Evolutionary conservation across 2,329 filamentous ascomycete species (phyloP).

Genomic region (Lecanicillium sp.): DNA sequence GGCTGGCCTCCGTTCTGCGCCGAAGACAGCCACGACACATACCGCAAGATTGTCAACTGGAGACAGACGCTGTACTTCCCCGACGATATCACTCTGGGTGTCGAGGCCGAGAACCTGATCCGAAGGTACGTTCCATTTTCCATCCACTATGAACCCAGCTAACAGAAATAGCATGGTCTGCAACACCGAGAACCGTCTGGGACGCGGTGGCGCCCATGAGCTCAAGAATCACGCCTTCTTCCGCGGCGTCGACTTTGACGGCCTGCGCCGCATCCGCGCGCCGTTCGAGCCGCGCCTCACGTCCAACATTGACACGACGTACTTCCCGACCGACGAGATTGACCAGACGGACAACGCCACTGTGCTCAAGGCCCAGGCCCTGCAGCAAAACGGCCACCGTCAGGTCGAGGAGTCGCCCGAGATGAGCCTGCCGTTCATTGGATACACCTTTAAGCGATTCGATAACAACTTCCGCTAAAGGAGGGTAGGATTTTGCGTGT

Average conservation of each 20-base stretch:
- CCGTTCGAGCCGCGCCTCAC: constrained; percentile 93
- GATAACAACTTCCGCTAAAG: constrained; percentile 60
- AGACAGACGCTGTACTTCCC: constrained; percentile 93
- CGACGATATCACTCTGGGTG: constrained; percentile 82
- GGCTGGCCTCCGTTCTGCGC: constrained; percentile 99
- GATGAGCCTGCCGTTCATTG: constrained; percentile 78
- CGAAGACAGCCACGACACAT: constrained; percentile 94
- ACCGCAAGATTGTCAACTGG: constrained; percentile 99
- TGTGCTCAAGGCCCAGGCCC: constrained; percentile 75
- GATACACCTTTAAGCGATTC: constrained; percentile 84
- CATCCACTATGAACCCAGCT: constrained; percentile 5
- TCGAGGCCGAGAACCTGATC: constrained; percentile 87
- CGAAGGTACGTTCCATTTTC: constrained; percentile 57
- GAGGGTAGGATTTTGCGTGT: constrained; percentile 13
- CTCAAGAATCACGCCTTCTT: constrained; percentile 96
- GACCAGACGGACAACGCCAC: constrained; percentile 93
- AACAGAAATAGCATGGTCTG: constrained; percentile 69
- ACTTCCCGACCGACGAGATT: constrained; percentile 98
- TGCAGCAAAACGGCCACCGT: constrained; percentile 54
- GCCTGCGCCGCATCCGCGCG: constrained; percentile 83
- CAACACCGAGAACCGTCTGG: constrained; percentile 87
- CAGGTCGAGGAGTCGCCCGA: constrained; percentile 75
- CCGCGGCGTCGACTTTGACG: constrained; percentile 92
- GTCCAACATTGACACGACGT: constrained; percentile 91
- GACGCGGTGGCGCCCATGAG: constrained; percentile 78